Evolutionary conservation across 495 filamentous ascomycete genomes (phyloP), one percentile per base, ranked within the genome.

Genomic region (Daldinia vernicosa): DNA sequence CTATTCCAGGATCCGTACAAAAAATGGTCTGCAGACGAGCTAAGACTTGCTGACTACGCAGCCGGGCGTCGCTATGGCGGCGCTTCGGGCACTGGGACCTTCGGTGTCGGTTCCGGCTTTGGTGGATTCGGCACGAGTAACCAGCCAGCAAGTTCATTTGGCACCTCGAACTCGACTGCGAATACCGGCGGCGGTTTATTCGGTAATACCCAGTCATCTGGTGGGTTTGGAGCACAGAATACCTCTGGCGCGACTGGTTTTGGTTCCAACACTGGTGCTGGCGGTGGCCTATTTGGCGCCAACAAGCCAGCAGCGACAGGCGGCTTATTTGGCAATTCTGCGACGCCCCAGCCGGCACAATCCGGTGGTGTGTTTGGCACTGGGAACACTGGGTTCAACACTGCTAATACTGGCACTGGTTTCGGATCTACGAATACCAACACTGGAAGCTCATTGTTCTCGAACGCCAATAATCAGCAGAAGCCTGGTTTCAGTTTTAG

Each of bases 21-120:
- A 76, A 94, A 93, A 67, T 97, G 88, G 79, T 97, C 93, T 4
- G 88, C 92, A 37, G 95, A 99, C 77, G 95, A 99, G 79, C 80
- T 99, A 51, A 88, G 95, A 75, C 78, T 97, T 61, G 92, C 87
- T 35, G 95, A 99, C 80, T 99, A 98, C 80, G 87, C 89, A 60
- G 89, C 92, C 82, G 95, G 95, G 26, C 87, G 95, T 63, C 88
- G 90, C 37, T 91, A 84, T 70, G 95, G 93, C 7, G 95, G 93
- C 71, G 84, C 86, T 22, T 92, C 91, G 62, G 93, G 92, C 55
- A 86, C 90, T 45, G 93, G 93, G 33, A 92, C 90, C 4, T 99
- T 99, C 75, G 95, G 95, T 6, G 78, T 82, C 57, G 81, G 79
- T 64, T 89, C 88, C 28, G 84, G 84, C 22, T 92, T 93, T 78